Conservation (phyloP, 108 stramenopile genomes). For the Pinguiococcus pyrenoidosus region DNA sequence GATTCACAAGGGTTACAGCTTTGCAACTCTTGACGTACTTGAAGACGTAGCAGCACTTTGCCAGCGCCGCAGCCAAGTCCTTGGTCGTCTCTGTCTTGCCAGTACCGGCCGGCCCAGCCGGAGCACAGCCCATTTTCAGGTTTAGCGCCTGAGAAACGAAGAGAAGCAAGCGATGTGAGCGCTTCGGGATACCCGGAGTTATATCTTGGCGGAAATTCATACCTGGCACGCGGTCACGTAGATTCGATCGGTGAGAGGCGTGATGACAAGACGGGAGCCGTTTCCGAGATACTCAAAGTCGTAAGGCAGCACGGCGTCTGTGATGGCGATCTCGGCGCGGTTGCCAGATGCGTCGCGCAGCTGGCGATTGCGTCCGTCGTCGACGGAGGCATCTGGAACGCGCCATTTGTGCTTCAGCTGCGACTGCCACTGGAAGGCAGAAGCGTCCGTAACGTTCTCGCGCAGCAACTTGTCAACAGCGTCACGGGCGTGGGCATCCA, state of each 20-base stretch:
- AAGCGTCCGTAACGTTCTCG: slow-evolving; percentile 8
- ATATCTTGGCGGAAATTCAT: background rate
- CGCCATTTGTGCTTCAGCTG: background rate
- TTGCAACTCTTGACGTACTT: no score
- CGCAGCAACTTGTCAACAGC: slow-evolving; percentile 20
- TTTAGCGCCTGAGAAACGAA: slow-evolving; percentile 34
- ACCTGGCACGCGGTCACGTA: slow-evolving; percentile 28
- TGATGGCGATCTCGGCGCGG: slow-evolving; percentile 2
- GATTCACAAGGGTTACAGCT: no score
- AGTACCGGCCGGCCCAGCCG: slow-evolving; percentile 39
- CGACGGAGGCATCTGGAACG: no score
- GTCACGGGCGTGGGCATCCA: slow-evolving; percentile 31
- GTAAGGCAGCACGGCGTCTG: slow-evolving; percentile 24
- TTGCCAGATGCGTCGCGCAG: no score
- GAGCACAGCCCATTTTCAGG: slow-evolving; percentile 38
- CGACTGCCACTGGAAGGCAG: background rate
- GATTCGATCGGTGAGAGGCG: slow-evolving; percentile 27
- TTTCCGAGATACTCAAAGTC: slow-evolving; percentile 33
- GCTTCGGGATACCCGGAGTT: background rate
- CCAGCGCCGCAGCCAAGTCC: slow-evolving; percentile 33
- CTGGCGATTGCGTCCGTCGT: no score
- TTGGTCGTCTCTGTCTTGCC: slow-evolving; percentile 44
- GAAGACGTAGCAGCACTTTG: slow-evolving; percentile 39
- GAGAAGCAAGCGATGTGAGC: no score
- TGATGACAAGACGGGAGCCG: slow-evolving; percentile 27